These are phyloP conservation scores for Beta vulgaris DNA, from an alignment of 148 eudicot species.

Conservation along the genomic window DNA sequence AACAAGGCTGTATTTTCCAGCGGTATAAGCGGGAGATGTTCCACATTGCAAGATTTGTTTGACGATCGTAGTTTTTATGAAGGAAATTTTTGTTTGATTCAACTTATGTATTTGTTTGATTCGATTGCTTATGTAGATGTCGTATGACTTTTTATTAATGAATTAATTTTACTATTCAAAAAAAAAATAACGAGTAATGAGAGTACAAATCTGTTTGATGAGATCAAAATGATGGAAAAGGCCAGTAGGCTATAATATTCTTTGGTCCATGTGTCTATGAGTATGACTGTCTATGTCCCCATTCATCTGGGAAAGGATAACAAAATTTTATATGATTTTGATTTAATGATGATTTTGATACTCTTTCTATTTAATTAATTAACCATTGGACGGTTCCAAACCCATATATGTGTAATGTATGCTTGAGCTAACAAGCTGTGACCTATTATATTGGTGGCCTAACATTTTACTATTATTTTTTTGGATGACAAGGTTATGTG, in stretches of 20 bases:
- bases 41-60: too few species aligned
- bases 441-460: conserved; percentile 31
- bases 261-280: too few species aligned
- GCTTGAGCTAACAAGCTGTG: conserved; percentile 18
- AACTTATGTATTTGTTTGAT: too few species aligned
- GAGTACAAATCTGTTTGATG: neutral
- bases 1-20: too few species aligned
- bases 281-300: neutral
- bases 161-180: too few species aligned
- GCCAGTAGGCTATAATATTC: neutral
- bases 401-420: conserved; percentile 2
- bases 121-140: too few species aligned
- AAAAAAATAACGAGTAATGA: too few species aligned
- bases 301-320: conserved; percentile 7
- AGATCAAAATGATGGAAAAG: neutral
- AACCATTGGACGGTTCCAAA: conserved; percentile 29
- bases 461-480: conserved; percentile 11
- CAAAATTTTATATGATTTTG: neutral
- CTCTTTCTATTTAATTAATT: neutral
- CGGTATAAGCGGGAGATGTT: too few species aligned
- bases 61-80: too few species aligned
- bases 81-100: too few species aligned
- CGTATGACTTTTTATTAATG: too few species aligned
- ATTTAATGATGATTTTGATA: conserved; percentile 21
- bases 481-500: neutral